These are phyloP conservation scores for Leishmania aethiopica DNA, from an alignment of 208 protist genomes.

Conservation along the genomic window DNA sequence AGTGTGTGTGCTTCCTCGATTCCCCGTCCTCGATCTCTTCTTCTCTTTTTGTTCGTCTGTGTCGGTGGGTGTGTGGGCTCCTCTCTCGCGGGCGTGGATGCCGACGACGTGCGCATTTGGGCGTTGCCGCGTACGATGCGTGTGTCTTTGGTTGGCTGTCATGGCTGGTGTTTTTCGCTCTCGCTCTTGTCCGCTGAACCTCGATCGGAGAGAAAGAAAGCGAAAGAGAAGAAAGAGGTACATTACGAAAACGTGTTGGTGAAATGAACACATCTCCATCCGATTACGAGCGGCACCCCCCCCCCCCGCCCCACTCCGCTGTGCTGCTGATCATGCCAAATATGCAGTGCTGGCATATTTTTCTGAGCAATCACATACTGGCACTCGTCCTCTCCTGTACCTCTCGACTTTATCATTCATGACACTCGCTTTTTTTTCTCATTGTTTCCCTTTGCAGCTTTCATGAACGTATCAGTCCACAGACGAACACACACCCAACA, in stretches of 20 bases:
- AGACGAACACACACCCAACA: background rate
- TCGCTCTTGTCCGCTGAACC: background rate
- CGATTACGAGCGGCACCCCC: background rate
- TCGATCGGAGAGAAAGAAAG: background rate
- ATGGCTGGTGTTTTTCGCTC: background rate
- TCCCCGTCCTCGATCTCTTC: background rate
- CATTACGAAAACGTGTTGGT: background rate
- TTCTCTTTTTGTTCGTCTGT: background rate
- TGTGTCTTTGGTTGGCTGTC: background rate
- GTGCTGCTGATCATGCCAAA: background rate
- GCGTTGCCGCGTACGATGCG: background rate
- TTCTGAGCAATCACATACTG: background rate
- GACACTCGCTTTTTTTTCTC: background rate
- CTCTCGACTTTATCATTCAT: background rate
- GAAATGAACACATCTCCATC: background rate
- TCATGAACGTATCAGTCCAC: background rate
- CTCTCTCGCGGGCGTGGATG: constrained; percentile 1
- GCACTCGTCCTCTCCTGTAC: too few relatives aligned
- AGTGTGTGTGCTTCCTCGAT: background rate
- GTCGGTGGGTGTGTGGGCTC: background rate
- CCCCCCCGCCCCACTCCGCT: background rate
- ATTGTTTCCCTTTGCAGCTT: too few relatives aligned
- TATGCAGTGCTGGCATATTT: background rate
- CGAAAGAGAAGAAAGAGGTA: background rate
- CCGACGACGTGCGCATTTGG: background rate